Evolutionary conservation across 2,329 filamentous ascomycete species (phyloP).

Genomic region (Geoglossum cookeanum): DNA sequence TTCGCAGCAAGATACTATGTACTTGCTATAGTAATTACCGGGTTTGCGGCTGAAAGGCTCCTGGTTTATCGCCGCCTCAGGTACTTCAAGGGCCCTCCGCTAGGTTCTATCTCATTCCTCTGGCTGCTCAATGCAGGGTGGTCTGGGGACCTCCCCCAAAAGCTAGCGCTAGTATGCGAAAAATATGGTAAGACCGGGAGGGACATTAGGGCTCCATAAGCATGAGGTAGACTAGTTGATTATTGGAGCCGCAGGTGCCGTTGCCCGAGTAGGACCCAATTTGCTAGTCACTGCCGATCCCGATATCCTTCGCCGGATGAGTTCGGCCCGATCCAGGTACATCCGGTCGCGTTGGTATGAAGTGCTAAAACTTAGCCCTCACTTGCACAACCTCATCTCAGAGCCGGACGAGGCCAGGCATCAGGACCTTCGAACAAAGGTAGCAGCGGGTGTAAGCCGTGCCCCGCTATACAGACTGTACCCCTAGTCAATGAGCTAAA

Average conservation of each 20-base stretch:
- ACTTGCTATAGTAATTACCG: too few relatives aligned
- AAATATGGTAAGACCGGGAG: neutral
- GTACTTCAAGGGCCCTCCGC: neutral
- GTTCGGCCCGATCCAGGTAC: slow-evolving; percentile 8
- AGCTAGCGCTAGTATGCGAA: neutral
- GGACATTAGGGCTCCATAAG: neutral
- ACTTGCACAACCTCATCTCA: slow-evolving; percentile 8
- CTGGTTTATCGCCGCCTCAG: neutral
- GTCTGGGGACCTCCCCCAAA: neutral
- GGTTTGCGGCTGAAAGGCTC: neutral
- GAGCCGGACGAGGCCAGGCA: slow-evolving; percentile 6
- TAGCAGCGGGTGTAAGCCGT: slow-evolving; percentile 2
- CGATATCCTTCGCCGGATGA: slow-evolving; percentile 8
- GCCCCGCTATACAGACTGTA: too few relatives aligned
- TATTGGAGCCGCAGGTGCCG: neutral
- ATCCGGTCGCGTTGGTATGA: slow-evolving; percentile 8
- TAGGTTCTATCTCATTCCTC: neutral
- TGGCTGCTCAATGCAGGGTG: neutral
- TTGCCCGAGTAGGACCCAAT: neutral
- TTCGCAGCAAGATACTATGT: too few relatives aligned
- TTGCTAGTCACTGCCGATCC: neutral
- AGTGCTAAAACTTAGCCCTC: slow-evolving; percentile 7
- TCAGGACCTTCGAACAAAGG: slow-evolving; percentile 7
- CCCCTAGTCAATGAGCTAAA: neutral
- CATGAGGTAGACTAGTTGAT: neutral